Base-by-base conservation (phyloP, 495 filamentous ascomycete genomes). In the Aspergillus heteromorphus region DNA sequence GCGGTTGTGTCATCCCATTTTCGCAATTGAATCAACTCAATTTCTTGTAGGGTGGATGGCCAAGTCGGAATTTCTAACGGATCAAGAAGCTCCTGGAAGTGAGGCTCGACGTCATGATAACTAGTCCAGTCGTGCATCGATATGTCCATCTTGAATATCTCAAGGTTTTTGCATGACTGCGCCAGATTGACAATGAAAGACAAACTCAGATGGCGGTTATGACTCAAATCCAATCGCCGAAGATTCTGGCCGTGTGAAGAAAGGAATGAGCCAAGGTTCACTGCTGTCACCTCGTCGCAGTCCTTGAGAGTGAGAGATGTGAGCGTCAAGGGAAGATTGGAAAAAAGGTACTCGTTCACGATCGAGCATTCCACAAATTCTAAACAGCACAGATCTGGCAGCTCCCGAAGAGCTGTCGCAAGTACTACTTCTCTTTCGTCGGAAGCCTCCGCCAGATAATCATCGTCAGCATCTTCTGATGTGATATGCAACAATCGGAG, bases 191-290 rank as follows among this genome's bases (percentile, higher is more conserved):
- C 73, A 17, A 91, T 70, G 61, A 93, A 95, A 2, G 79, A 78
- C 21, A 96, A 65, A 57, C 79, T 84, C n/a, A 96, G 71, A 16
- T 84, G 79, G 45, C 85, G 83, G 62, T 92, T 92, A 66, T 95
- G 87, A 16, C 85, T 79, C 2, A 96, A 74, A 11, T 72, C 78
- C 11, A 96, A 75, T 41, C 82, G 75, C 20, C 77, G 76, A 11
- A 96, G 71, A 27, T 80, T 65, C 10, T 67, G 59, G 0, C 90
- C 91, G 56, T 85, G 82, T 1, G 77, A 73, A 6, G 73, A 52
- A 16, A 96, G 76, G 54, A 86, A 93, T 0, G 51, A 53, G 11
- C 70, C 64, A 16, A 96, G 67, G 48, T 79, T 74, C 9, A 77
- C 66, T 0, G 86, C 81, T 2, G 71, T 81, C 0, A 95, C 57